Evolutionary conservation across 2,329 filamentous ascomycete species (phyloP).

Genomic region (Fusarium paranaense): DNA sequence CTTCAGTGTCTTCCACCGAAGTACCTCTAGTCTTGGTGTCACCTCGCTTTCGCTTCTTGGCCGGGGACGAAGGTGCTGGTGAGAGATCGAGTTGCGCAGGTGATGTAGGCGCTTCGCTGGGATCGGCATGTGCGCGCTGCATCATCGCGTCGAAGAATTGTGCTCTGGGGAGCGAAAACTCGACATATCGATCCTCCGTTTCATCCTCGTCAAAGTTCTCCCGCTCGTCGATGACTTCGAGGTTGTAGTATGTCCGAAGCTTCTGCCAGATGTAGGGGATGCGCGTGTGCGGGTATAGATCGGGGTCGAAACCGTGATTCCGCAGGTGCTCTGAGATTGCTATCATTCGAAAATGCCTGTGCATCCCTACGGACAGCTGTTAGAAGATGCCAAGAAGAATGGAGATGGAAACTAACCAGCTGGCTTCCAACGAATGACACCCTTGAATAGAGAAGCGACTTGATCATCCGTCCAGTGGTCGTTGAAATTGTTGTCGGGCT

Average conservation of each 20-base stretch:
- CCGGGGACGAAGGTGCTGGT: constrained; percentile 45
- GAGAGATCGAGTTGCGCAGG: constrained; percentile 58
- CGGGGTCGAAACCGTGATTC: constrained; percentile 82
- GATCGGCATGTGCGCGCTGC: constrained; percentile 57
- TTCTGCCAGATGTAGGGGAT: constrained; percentile 95
- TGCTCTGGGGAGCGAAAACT: constrained; percentile 70
- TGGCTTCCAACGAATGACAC: constrained; percentile 95
- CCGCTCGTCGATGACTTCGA: constrained; percentile 86
- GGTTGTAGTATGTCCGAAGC: constrained; percentile 83
- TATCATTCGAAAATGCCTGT: constrained; percentile 94
- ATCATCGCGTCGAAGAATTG: constrained; percentile 62
- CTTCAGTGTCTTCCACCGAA: constrained; percentile 63
- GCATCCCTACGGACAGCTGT: constrained; percentile 72
- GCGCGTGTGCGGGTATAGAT: constrained; percentile 80
- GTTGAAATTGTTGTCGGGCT: constrained; percentile 50
- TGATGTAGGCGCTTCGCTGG: constrained; percentile 61
- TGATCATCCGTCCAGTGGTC: constrained; percentile 97
- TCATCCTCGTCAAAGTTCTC: constrained; percentile 74
- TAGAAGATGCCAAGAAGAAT: constrained; percentile 8
- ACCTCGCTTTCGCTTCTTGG: constrained; percentile 61
- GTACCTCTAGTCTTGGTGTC: constrained; percentile 54
- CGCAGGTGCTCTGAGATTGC: constrained; percentile 84
- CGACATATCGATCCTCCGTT: constrained; percentile 70
- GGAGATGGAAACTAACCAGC: constrained; percentile 69
- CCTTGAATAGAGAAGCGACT: constrained; percentile 91